phyloP scores from a whole-genome alignment of 1,284 basidiomycete species.

The Cutaneotrichosporon sp. region DNA sequence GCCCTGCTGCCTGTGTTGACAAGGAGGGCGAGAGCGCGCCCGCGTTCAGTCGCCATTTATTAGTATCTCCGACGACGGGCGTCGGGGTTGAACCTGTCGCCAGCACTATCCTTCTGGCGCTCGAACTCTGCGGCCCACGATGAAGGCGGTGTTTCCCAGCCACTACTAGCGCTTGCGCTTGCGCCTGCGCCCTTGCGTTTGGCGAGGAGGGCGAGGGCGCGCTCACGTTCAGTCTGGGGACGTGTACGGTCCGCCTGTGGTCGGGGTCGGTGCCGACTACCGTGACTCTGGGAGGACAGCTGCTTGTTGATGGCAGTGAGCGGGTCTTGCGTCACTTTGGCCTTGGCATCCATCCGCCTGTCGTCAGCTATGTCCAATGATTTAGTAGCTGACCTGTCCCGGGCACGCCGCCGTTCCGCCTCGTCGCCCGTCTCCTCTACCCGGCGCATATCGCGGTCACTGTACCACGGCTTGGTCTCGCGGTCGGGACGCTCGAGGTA shows the following conservation, averaged over 20 bases:
- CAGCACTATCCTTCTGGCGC: conserved; percentile 37
- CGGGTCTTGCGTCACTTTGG: conserved; percentile 41
- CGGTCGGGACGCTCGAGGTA: conserved; percentile 46
- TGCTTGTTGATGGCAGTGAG: conserved; percentile 34
- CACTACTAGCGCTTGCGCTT: not conserved
- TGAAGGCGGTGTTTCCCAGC: conserved; percentile 30
- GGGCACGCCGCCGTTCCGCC: conserved; percentile 36
- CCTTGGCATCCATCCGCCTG: conserved; percentile 43
- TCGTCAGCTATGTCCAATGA: not conserved
- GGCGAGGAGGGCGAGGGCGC: conserved; percentile 44
- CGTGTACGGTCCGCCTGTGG: too few species aligned
- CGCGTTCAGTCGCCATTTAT: conserved; percentile 39
- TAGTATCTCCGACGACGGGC: not conserved
- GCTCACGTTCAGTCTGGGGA: conserved; percentile 36
- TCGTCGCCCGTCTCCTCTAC: conserved; percentile 44
- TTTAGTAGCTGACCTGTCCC: conserved; percentile 27
- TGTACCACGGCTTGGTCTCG: conserved; percentile 49
- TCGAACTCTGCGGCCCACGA: conserved; percentile 36
- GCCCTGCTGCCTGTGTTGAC: conserved; percentile 14
- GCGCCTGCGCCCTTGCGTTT: conserved; percentile 19
- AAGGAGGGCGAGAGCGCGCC: conserved; percentile 44
- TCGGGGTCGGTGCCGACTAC: too few species aligned
- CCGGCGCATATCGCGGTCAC: conserved; percentile 39
- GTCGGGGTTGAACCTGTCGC: conserved; percentile 20
- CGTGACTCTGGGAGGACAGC: conserved; percentile 2